These are phyloP conservation scores for Cucurbita ficifolia DNA, from an alignment of 306 rosid species.

Conservation along the genomic window DNA sequence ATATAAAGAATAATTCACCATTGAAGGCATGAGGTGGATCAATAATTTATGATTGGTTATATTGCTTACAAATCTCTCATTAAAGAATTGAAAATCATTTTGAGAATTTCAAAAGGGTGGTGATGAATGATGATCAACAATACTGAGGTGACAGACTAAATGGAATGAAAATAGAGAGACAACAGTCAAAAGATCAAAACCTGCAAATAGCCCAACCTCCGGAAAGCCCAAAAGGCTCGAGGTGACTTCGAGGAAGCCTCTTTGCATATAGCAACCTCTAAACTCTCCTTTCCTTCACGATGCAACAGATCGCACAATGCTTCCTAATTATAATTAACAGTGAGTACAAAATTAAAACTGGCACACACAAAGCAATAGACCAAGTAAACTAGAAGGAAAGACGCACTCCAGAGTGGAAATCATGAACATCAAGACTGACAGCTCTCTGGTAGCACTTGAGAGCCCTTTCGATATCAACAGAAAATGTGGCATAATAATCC, in stretches of 20 bases:
- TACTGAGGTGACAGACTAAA: background rate
- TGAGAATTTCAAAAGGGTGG: background rate
- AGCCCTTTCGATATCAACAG: conserved; percentile 42
- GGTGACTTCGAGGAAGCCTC: conserved; percentile 67
- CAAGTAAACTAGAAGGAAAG: background rate
- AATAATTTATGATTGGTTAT: background rate
- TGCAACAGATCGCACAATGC: conserved; percentile 66
- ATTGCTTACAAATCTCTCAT: background rate
- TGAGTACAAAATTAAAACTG: background rate
- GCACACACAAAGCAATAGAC: background rate
- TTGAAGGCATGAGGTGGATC: background rate
- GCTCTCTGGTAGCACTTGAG: conserved; percentile 80
- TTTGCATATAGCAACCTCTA: conserved; percentile 55
- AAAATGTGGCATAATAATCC: conserved; percentile 31
- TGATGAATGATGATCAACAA: background rate
- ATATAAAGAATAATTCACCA: background rate
- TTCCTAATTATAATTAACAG: conserved; percentile 24
- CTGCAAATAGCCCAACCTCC: conserved; percentile 78
- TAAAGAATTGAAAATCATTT: background rate
- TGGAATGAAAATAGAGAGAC: background rate
- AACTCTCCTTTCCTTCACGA: conserved; percentile 42
- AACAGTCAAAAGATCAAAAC: conserved; percentile 10
- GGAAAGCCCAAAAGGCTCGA: conserved; percentile 83
- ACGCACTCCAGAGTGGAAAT: conserved; percentile 50
- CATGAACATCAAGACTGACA: conserved; percentile 48